Evolutionary conservation across 78 protist species (phyloP), one percentile per base, ranked within the genome.

Genomic region (Emiliania huxleyi): DNA sequence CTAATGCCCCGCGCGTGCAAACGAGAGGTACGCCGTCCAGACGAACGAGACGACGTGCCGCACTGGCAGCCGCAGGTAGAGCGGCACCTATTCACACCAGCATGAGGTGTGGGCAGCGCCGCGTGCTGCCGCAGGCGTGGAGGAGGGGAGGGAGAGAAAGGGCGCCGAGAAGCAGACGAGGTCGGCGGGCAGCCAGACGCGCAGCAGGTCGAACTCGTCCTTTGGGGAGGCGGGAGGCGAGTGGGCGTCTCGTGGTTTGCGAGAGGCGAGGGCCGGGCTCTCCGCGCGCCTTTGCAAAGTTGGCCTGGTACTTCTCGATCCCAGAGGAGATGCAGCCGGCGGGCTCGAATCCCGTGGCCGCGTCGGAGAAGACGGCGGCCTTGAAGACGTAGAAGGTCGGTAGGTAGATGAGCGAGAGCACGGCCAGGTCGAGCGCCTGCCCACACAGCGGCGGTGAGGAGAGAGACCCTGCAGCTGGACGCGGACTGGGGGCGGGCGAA

Each of bases 361-460:
- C 2, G 23, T 18, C 55, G n/a, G 15, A 2, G 89, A 81, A 81
- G 35, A 81, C 89, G 19, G 29, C 55, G 21, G 89, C 55, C 55
- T 81, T 81, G 89, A 81, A 81, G 23, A 81, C 38, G 55, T 81
- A 81, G 21, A 81, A 81, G 26, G 89, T 44, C 38, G 89, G 89
- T 23, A 81, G 38, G 38, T 81, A 81, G 55, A 81, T 29, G 29
- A 44, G 6, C 23, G 56, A 44, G 62, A 81, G 52, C 89, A 81
- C 89, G 37, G 37, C 23, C 22, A 81, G 52, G 55, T 81, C 89
- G 25, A 81, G 38, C 35, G n/a, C 89, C n/a, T n/a, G n/a, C n/a
- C n/a, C n/a, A n/a, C n/a, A n/a, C n/a, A n/a, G n/a, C n/a, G n/a
- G n/a, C n/a, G n/a, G n/a, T n/a, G n/a, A n/a, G n/a, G n/a, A n/a